phyloP scores from a whole-genome alignment of 139 green algal species.

The Volvox africanus region DNA sequence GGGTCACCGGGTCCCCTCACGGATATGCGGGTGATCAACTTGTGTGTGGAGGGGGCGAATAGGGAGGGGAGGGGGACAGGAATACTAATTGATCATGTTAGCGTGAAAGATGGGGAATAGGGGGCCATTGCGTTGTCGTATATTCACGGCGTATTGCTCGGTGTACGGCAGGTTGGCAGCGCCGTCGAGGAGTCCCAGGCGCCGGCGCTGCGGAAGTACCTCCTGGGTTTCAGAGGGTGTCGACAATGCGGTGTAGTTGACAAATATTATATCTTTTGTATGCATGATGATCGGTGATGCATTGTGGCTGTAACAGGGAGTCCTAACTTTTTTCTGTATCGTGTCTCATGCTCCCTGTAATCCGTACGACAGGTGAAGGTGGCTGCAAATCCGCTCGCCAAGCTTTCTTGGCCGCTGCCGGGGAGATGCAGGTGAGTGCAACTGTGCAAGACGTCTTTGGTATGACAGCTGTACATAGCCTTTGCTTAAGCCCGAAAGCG shows the following conservation, averaged over 20 bases:
- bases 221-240: not conserved
- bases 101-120: not conserved
- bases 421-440: not conserved
- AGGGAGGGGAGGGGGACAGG: not conserved
- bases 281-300: too few relatives aligned
- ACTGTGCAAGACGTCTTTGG: too few relatives aligned
- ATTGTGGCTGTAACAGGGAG: too few relatives aligned
- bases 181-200: slow-evolving; percentile 50
- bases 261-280: too few relatives aligned
- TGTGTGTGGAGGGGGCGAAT: not conserved
- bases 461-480: too few relatives aligned
- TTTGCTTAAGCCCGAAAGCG: too few relatives aligned
- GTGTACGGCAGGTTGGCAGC: not conserved
- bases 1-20: too few relatives aligned
- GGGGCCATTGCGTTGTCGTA: not conserved
- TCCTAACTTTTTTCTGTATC: too few relatives aligned
- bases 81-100: not conserved
- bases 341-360: too few relatives aligned
- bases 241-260: not conserved
- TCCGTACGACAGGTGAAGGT: not conserved
- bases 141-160: too few relatives aligned
- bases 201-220: slow-evolving; percentile 48
- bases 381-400: slow-evolving; percentile 5
- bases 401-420: slow-evolving; percentile 43
- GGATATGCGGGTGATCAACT: too few relatives aligned